A percentile compares a stretch with the other conserved stretches of the same genome.
phyloP scores from a whole-genome alignment of 441 rosid species.

The Mallotus japonicus region DNA sequence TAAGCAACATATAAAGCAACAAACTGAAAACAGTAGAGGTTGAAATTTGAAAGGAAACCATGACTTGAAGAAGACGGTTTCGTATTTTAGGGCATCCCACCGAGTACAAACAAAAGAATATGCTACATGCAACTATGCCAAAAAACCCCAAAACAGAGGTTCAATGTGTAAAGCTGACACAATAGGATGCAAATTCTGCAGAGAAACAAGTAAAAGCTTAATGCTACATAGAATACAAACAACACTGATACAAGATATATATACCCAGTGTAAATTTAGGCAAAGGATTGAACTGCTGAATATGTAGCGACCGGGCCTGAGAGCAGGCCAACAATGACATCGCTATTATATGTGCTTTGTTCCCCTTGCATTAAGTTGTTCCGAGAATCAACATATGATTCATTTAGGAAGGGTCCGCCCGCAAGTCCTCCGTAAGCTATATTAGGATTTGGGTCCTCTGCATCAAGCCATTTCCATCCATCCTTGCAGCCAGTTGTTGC shows the following conservation, averaged over 20 bases:
- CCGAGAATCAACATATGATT: conserved; percentile 63
- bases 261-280: conserved; percentile 25
- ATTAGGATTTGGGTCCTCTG: conserved; percentile 73
- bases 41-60: background rate
- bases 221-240: conserved; percentile 28
- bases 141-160: conserved; percentile 8
- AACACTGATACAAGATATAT: conserved; percentile 12
- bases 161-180: conserved; percentile 2
- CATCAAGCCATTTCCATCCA: conserved; percentile 74
- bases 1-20: background rate
- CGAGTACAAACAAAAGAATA: conserved; percentile 1
- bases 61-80: background rate
- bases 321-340: conserved; percentile 75
- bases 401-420: conserved; percentile 80
- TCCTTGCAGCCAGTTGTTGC: conserved; percentile 70
- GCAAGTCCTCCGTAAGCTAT: conserved; percentile 79
- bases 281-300: conserved; percentile 57
- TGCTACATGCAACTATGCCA: background rate
- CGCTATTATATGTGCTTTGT: conserved; percentile 93
- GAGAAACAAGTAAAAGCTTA: conserved; percentile 14
- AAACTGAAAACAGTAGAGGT: background rate
- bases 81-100: background rate
- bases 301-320: conserved; percentile 47
- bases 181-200: conserved; percentile 6
- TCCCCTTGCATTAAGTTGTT: conserved; percentile 85